Conservation (phyloP, 805 yeast genomes). For the Metschnikowia kofuensis region DNA sequence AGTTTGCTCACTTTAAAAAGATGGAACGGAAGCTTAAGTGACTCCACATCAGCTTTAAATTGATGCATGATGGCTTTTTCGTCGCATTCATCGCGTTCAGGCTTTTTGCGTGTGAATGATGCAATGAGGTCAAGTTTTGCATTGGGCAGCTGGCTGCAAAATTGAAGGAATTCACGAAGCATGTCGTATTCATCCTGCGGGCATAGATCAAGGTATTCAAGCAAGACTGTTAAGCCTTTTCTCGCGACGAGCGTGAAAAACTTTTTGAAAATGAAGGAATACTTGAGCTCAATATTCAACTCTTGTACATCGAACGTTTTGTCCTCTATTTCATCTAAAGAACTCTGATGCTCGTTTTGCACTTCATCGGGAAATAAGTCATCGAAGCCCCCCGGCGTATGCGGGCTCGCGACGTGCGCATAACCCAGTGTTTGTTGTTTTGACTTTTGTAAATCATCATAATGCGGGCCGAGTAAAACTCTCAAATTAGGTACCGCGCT, state of each 20-base stretch:
- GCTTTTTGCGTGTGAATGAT: not conserved
- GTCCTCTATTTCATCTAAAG: conserved; percentile 1
- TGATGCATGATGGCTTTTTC: conserved; percentile 3
- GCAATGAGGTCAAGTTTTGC: conserved; percentile 3
- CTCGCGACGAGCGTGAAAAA: conserved; percentile 40
- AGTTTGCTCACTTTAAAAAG: conserved; percentile 14
- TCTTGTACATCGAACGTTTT: conserved; percentile 19
- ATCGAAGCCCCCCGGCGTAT: conserved; percentile 1
- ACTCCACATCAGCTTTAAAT: conserved; percentile 2
- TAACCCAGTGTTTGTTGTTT: not conserved
- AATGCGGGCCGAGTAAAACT: conserved; percentile 41
- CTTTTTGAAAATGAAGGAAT: conserved; percentile 41
- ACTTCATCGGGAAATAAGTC: conserved; percentile 10
- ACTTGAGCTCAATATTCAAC: conserved; percentile 35
- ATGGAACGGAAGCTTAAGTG: conserved; percentile 7
- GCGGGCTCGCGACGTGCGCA: not conserved
- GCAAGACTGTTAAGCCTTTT: conserved; percentile 42
- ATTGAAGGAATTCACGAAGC: conserved; percentile 26
- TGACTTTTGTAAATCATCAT: conserved; percentile 18
- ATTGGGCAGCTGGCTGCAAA: conserved; percentile 6
- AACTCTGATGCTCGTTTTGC: not conserved
- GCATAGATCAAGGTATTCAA: conserved; percentile 48
- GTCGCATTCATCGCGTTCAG: not conserved
- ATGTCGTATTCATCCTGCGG: conserved; percentile 30
- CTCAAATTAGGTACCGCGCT: conserved; percentile 44